Conservation (phyloP, 768 basidiomycete species). For the Clathrus columnatus region DNA sequence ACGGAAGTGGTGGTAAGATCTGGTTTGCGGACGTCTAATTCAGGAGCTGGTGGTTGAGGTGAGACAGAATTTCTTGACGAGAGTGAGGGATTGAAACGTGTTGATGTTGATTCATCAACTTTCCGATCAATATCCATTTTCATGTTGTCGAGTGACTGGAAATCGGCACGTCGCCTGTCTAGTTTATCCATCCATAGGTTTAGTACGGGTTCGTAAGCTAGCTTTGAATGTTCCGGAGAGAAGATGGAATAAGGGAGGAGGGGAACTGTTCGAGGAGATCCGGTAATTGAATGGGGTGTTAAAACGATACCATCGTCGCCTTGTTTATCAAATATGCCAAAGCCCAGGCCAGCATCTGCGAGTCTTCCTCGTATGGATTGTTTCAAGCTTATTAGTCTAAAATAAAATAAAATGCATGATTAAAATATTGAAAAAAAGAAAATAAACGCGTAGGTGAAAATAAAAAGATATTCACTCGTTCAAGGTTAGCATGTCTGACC, state of each 20-base stretch:
- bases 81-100: constrained; percentile 11
- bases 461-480: constrained; percentile 30
- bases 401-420: neutral
- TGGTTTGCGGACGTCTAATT: too few species aligned
- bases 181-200: neutral
- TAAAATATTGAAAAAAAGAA: neutral
- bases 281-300: constrained; percentile 37
- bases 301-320: constrained; percentile 1
- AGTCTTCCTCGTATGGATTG: constrained; percentile 72
- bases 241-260: constrained; percentile 73
- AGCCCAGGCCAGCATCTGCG: constrained; percentile 78
- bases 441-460: neutral
- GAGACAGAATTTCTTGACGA: too few species aligned
- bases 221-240: constrained; percentile 71
- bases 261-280: constrained; percentile 21
- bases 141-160: neutral
- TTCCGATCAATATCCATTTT: neutral
- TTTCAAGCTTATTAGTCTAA: constrained; percentile 63
- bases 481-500: constrained; percentile 73
- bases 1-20: neutral
- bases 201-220: constrained; percentile 65
- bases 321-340: constrained; percentile 81
- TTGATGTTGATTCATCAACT: neutral
- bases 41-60: too few species aligned
- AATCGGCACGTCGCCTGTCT: neutral